Evolutionary conservation across 2,329 filamentous ascomycete genomes (phyloP).

Genomic region (Coccinonectria pachysandricola): DNA sequence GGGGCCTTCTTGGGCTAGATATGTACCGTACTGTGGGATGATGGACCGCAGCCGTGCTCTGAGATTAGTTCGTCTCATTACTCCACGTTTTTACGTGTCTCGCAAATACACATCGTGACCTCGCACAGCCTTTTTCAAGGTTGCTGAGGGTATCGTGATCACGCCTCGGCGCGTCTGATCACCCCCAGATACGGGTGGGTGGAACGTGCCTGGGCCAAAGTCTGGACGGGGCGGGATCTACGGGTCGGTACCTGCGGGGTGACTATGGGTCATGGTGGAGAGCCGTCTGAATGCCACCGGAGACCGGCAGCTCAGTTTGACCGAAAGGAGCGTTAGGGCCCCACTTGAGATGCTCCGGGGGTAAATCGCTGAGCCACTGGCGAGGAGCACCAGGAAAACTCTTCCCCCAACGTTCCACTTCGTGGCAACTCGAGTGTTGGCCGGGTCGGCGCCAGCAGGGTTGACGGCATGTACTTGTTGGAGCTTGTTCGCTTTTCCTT

Average conservation of each 20-base stretch:
- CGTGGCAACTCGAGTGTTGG: constrained; percentile 15
- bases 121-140: no score
- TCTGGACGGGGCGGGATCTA: constrained; percentile 7
- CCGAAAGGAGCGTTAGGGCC: constrained; percentile 11
- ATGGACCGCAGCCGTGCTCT: no score
- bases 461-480: no score
- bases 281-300: constrained; percentile 10
- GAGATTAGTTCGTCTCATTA: no score
- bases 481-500: no score
- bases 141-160: constrained; percentile 17
- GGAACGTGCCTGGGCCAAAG: no score
- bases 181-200: no score
- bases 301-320: constrained; percentile 11
- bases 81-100: no score
- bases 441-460: constrained; percentile 17
- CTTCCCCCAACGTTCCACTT: constrained; percentile 23
- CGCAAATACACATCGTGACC: no score
- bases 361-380: constrained; percentile 18
- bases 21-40: no score
- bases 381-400: constrained; percentile 16
- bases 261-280: no score
- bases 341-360: constrained; percentile 4
- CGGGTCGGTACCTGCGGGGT: constrained; percentile 5
- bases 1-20: no score
- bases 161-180: constrained; percentile 17